Conservation (phyloP, 306 rosid species). For the Rubus idaeus region DNA sequence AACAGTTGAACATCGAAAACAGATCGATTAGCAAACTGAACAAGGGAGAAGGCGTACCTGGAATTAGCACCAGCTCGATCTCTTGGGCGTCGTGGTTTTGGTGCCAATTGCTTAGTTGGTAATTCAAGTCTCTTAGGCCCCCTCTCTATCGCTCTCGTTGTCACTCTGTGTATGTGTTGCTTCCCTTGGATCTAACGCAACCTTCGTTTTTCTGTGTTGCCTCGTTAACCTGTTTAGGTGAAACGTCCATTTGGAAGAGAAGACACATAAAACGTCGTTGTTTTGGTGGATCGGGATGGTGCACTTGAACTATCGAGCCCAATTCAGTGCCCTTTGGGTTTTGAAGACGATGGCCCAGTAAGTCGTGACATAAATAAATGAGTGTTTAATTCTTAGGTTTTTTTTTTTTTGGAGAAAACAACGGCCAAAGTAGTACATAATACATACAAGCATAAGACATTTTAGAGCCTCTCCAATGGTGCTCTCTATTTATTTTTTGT, state of each 20-base stretch:
- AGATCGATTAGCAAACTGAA: background rate
- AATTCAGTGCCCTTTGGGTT: background rate
- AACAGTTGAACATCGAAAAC: slow-evolving; percentile 1
- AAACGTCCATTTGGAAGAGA: slow-evolving; percentile 14
- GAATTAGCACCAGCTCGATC: slow-evolving; percentile 22
- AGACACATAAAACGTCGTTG: background rate
- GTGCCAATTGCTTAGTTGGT: slow-evolving; percentile 14
- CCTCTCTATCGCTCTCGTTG: background rate
- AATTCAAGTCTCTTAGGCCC: background rate
- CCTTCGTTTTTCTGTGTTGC: slow-evolving; percentile 18
- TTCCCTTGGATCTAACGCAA: slow-evolving; percentile 46
- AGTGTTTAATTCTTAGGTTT: too few relatives aligned
- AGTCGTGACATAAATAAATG: too few relatives aligned
- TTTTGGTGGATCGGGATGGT: background rate
- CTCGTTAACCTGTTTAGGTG: background rate
- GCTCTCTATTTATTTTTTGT: too few relatives aligned
- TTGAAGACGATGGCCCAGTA: background rate
- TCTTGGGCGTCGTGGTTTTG: slow-evolving; percentile 23
- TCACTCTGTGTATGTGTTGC: background rate
- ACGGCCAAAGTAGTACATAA: too few relatives aligned
- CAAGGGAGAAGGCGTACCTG: slow-evolving; percentile 35
- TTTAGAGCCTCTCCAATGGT: too few relatives aligned
- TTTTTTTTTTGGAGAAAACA: too few relatives aligned
- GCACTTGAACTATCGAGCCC: background rate
- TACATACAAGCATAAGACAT: too few relatives aligned